phyloP scores from a whole-genome alignment of 2,329 filamentous ascomycete genomes.

The Aquanectria penicillioides region DNA sequence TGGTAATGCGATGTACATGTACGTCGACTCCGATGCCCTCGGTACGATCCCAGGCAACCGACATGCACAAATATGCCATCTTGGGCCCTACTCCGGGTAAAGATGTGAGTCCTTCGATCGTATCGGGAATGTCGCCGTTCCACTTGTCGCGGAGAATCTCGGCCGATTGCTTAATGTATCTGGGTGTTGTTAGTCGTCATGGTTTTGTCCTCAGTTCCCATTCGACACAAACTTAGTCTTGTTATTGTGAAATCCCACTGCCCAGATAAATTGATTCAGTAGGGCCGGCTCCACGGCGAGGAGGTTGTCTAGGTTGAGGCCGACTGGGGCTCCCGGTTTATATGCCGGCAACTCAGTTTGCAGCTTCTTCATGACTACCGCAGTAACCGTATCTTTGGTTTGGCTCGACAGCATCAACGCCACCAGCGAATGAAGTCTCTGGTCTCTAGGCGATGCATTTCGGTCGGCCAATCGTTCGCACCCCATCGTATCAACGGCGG shows the following conservation, averaged over 20 bases:
- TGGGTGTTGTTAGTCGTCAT: constrained; percentile 38
- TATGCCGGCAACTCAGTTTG: constrained; percentile 75
- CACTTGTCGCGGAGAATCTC: constrained; percentile 76
- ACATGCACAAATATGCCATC: constrained; percentile 92
- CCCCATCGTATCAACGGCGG: constrained; percentile 97
- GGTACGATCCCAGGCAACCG: constrained; percentile 71
- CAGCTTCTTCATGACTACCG: constrained; percentile 81
- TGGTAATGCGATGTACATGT: constrained; percentile 94
- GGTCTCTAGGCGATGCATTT: constrained; percentile 61
- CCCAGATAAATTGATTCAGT: constrained; percentile 79
- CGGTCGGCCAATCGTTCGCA: constrained; percentile 79
- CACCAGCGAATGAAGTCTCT: constrained; percentile 86
- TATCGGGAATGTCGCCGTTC: constrained; percentile 81
- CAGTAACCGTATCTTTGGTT: constrained; percentile 92
- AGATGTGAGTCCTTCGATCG: constrained; percentile 77
- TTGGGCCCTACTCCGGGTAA: constrained; percentile 92
- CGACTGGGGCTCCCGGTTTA: constrained; percentile 54
- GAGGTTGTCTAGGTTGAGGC: constrained; percentile 80
- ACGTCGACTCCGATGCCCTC: constrained; percentile 93
- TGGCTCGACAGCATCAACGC: constrained; percentile 92
- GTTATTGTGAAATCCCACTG: constrained; percentile 94
- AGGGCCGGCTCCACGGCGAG: constrained; percentile 73
- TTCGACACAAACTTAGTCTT: constrained; percentile 72
- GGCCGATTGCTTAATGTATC: constrained; percentile 78
- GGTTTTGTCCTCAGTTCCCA: not conserved